phyloP scores from a whole-genome alignment of 1,284 basidiomycete species.

The Melanopsichium pennsylvanicum region DNA sequence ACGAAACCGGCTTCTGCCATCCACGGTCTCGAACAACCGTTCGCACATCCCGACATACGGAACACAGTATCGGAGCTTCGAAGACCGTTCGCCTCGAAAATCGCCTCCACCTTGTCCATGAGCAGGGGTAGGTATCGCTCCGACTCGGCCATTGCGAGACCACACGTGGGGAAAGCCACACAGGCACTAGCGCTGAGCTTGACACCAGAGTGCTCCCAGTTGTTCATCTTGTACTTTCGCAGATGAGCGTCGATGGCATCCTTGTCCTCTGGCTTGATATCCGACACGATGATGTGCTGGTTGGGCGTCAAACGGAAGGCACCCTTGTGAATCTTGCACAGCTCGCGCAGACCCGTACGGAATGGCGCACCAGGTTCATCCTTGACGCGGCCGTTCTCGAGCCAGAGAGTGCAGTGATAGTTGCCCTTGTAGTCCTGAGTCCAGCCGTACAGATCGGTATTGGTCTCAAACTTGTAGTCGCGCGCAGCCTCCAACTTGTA shows the following conservation, averaged over 20 bases:
- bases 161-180: constrained; percentile 95
- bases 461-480: constrained; percentile 84
- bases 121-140: constrained; percentile 93
- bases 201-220: constrained; percentile 80
- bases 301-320: constrained; percentile 85
- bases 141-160: constrained; percentile 93
- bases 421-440: constrained; percentile 83
- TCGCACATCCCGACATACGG: constrained; percentile 77
- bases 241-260: constrained; percentile 83
- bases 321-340: constrained; percentile 93
- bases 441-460: constrained; percentile 96
- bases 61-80: constrained; percentile 93
- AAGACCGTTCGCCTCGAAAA: constrained; percentile 90
- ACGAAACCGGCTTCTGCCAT: constrained; percentile 94
- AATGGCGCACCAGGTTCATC: constrained; percentile 89
- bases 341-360: constrained; percentile 90
- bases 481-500: constrained; percentile 75
- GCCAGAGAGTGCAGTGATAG: constrained; percentile 91
- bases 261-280: constrained; percentile 72
- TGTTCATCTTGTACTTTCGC: constrained; percentile 88
- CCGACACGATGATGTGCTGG: constrained; percentile 90
- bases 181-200: constrained; percentile 76
- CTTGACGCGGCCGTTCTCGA: constrained; percentile 96
- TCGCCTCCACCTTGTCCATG: constrained; percentile 92
- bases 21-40: constrained; percentile 76